Conservation (phyloP, 2,329 filamentous ascomycete genomes). For the Epicoccum sorghinum region DNA sequence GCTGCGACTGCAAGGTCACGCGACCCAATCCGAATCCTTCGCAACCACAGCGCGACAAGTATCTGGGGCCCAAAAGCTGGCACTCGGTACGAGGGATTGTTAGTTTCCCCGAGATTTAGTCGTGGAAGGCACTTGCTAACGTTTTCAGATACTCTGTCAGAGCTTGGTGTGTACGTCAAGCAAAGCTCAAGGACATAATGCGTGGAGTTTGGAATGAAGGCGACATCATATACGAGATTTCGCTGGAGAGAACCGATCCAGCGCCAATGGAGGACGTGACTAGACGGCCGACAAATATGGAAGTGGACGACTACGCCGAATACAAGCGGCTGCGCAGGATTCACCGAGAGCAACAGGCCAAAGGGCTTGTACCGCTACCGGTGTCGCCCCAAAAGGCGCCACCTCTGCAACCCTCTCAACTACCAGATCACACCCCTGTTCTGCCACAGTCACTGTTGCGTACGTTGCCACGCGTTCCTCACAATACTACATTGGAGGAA, state of each 20-base stretch:
- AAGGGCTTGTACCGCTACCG: not conserved
- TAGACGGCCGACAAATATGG: constrained; percentile 49
- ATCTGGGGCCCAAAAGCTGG: constrained; percentile 55
- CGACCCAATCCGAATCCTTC: constrained; percentile 52
- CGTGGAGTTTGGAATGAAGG: constrained; percentile 25
- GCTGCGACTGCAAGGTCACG: constrained; percentile 49
- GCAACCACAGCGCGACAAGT: constrained; percentile 52
- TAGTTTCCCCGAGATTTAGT: constrained; percentile 21
- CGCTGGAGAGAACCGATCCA: constrained; percentile 45
- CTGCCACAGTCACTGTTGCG: not conserved
- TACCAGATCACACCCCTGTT: not conserved
- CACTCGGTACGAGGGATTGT: constrained; percentile 57
- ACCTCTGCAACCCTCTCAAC: not conserved
- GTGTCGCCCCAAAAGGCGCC: not conserved
- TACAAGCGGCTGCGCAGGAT: constrained; percentile 51
- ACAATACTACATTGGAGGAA: constrained; percentile 13
- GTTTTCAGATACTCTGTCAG: constrained; percentile 32
- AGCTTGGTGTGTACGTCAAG: constrained; percentile 51
- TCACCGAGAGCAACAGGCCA: constrained; percentile 23
- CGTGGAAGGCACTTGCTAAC: not conserved
- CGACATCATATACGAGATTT: constrained; percentile 48
- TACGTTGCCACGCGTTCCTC: constrained; percentile 5
- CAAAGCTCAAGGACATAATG: constrained; percentile 20
- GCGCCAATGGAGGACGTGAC: constrained; percentile 47
- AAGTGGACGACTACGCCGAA: constrained; percentile 56